Percentiles rank a stretch among this genome's conserved stretches.
phyloP scores from a whole-genome alignment of 805 yeast genomes.

The Sugiyamaella marilandica region DNA sequence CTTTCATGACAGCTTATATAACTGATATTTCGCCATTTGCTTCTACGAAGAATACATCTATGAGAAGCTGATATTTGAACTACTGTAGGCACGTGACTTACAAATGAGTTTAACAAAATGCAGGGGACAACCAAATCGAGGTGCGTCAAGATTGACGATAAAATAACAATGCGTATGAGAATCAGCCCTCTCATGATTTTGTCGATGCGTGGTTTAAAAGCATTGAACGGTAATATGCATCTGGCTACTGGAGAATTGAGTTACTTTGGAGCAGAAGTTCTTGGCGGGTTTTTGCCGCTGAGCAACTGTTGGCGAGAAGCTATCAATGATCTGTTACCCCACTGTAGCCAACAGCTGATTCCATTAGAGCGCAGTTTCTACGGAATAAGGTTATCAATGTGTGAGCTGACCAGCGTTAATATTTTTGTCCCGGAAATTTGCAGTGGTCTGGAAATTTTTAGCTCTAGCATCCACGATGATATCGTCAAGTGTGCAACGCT shows the following conservation, averaged over 20 bases:
- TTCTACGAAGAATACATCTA: too few species aligned
- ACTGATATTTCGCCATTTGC: too few species aligned
- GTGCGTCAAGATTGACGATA: too few species aligned
- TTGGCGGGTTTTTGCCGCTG: constrained; percentile 12
- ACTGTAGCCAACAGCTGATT: constrained; percentile 22
- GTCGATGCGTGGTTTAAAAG: too few species aligned
- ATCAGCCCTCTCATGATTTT: too few species aligned
- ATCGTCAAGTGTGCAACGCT: constrained; percentile 21
- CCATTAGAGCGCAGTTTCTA: constrained; percentile 21
- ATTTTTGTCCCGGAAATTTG: constrained; percentile 12
- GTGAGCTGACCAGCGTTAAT: constrained; percentile 30
- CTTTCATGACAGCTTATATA: neutral
- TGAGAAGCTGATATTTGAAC: too few species aligned
- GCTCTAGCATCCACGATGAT: neutral
- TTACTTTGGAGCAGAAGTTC: neutral
- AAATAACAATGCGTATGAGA: too few species aligned
- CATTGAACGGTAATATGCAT: too few species aligned
- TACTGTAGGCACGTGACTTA: too few species aligned
- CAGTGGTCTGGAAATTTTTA: neutral
- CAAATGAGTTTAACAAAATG: too few species aligned
- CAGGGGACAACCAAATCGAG: too few species aligned
- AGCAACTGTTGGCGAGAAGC: constrained; percentile 27
- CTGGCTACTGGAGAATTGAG: neutral
- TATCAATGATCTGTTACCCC: constrained; percentile 22
- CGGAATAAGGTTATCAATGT: constrained; percentile 26